phyloP scores from a whole-genome alignment of 129 eudicot genomes.

The Flaveria sonorensis region DNA sequence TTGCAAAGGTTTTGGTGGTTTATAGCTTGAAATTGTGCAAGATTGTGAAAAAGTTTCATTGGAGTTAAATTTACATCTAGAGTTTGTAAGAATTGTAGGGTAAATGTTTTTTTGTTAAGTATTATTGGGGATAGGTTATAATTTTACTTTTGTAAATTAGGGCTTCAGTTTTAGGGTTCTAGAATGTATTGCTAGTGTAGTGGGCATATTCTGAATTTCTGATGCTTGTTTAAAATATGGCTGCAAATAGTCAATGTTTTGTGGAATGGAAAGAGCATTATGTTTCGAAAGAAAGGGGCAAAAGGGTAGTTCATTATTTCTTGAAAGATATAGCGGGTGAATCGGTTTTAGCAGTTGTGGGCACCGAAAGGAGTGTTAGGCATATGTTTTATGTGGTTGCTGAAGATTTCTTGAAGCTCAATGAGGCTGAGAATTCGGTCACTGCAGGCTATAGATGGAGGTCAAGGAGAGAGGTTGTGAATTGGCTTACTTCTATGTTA shows the following conservation, averaged over 20 bases:
- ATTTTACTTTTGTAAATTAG: slow-evolving; percentile 34
- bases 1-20: slow-evolving; percentile 17
- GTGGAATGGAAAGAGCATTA: slow-evolving; percentile 98
- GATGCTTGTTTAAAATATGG: slow-evolving; percentile 40
- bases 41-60: slow-evolving; percentile 21
- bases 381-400: slow-evolving; percentile 99
- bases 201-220: slow-evolving; percentile 4
- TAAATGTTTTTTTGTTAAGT: slow-evolving; percentile 12
- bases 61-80: not conserved
- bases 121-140: slow-evolving; percentile 22
- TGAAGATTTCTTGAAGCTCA: slow-evolving; percentile 80
- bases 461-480: slow-evolving; percentile 98
- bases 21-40: slow-evolving; percentile 12
- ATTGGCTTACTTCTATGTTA: slow-evolving; percentile 98
- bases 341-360: slow-evolving; percentile 82
- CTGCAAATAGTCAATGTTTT: slow-evolving; percentile 57
- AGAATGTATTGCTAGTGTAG: slow-evolving; percentile 17
- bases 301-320: slow-evolving; percentile 92
- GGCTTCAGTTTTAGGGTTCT: slow-evolving; percentile 27
- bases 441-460: slow-evolving; percentile 96
- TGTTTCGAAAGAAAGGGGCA: slow-evolving; percentile 93
- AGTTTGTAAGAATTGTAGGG: slow-evolving; percentile 32
- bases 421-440: slow-evolving; percentile 63
- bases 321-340: slow-evolving; percentile 87
- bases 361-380: slow-evolving; percentile 99